Base-by-base conservation (phyloP, 257 asterid genomes). In the Rhazya stricta region DNA sequence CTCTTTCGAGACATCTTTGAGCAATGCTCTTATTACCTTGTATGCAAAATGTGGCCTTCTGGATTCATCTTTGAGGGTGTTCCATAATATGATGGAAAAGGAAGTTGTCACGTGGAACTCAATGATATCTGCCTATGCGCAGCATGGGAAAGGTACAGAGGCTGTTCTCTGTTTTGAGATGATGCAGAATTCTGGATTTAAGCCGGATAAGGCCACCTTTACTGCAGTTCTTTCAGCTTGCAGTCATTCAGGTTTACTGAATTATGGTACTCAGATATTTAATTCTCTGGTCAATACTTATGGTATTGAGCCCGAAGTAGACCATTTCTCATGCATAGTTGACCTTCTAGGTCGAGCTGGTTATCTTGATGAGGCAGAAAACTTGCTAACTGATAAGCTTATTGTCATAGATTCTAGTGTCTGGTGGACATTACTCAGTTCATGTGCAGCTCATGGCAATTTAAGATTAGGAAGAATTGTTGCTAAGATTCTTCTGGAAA, bases 181-280 rank as follows among this genome's bases (percentile, higher is more conserved):
- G 78, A 89, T 93, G 98, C 87, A 63, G 74, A 32, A 69, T 57
- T 83, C 79, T 68, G 74, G 70, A 34, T 78, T 80, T 25, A 71
- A 42, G 76, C 98, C 96, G 5, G 97, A 93, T 79, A 83, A 82
- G 61, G 93, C 97, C 50, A 91, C 97, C 23, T 91, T 89, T 78
- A 93, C 94, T 42, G 93, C 91, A 50, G 88, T 91, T 62, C 95
- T 93, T 67, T 87, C 98, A 23, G 98, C 97, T 78, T 89, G 97
- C 82, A 93, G 97, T 79, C 96, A 85, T 62, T 87, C 98, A 5
- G 97, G 97, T 74, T 80, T 89, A 75, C 88, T 93, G 70, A 56
- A 79, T 19, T 91, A 88, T 19, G 98, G 89, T 19, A 80, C 87
- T 80, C 77, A 71, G 63, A 83, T 93, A 30, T 93, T 93, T 67